These are phyloP conservation scores for Paramecium sexaurelia DNA, from an alignment of 73 alveolate genomes.

Conservation along the genomic window DNA sequence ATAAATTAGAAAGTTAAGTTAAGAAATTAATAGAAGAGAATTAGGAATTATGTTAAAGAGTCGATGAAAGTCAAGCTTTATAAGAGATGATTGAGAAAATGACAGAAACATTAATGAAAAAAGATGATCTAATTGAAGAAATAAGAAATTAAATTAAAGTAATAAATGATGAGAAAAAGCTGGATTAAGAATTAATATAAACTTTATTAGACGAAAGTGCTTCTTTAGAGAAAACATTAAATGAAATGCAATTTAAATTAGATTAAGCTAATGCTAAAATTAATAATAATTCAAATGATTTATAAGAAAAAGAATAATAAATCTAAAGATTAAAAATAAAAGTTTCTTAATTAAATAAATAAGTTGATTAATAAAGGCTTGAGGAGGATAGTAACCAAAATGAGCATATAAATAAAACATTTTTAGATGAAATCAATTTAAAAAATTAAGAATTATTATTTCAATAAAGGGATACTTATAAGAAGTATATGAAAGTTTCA, in stretches of 20 bases:
- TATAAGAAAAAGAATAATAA: background rate
- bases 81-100: constrained; percentile 10
- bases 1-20: background rate
- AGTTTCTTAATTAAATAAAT: background rate
- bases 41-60: constrained; percentile 17
- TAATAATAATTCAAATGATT: background rate
- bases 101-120: constrained; percentile 25
- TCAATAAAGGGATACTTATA: background rate
- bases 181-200: constrained; percentile 27
- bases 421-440: background rate
- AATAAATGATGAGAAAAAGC: background rate
- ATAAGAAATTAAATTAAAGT: background rate
- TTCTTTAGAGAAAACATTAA: background rate
- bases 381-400: background rate
- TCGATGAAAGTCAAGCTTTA: background rate
- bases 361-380: background rate
- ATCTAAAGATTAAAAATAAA: background rate
- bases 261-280: background rate
- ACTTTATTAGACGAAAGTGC: background rate
- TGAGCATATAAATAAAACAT: background rate
- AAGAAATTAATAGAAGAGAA: background rate
- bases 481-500: background rate
- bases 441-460: background rate
- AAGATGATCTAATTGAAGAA: background rate
- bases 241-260: background rate